Conservation (phyloP, 2,329 filamentous ascomycete genomes). For the Aspergillus floridensis region DNA sequence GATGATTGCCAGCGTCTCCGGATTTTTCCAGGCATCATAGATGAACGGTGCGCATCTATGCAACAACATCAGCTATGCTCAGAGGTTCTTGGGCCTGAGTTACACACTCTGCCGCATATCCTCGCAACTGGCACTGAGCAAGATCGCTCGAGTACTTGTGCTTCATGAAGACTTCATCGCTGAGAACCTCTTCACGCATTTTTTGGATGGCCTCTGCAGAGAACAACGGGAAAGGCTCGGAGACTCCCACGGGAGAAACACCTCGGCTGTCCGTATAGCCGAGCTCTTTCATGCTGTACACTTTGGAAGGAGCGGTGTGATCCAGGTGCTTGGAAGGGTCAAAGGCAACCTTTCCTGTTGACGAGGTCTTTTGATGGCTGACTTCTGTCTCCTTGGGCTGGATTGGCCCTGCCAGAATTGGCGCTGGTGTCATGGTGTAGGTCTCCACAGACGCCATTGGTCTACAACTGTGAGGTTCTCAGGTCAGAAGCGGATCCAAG, state of each 20-base stretch:
- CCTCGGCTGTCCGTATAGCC: slow-evolving; percentile 55
- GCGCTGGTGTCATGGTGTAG: background rate
- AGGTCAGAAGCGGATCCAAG: background rate
- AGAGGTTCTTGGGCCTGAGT: background rate
- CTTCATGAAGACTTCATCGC: slow-evolving; percentile 55
- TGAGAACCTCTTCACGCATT: slow-evolving; percentile 63
- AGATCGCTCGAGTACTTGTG: slow-evolving; percentile 61
- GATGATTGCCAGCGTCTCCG: slow-evolving; percentile 49
- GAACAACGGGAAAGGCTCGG: slow-evolving; percentile 64
- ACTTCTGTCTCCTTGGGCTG: background rate
- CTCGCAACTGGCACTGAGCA: slow-evolving; percentile 54
- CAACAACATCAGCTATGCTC: background rate
- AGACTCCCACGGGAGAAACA: slow-evolving; percentile 62
- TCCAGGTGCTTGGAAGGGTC: slow-evolving; percentile 56
- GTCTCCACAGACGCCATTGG: background rate
- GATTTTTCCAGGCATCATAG: slow-evolving; percentile 60
- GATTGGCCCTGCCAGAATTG: background rate
- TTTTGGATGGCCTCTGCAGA: slow-evolving; percentile 58
- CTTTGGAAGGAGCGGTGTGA: slow-evolving; percentile 51
- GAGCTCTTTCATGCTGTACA: slow-evolving; percentile 62
- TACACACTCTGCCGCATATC: slow-evolving; percentile 57
- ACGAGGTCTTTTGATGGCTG: background rate
- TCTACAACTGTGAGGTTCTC: background rate
- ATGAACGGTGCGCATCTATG: slow-evolving; percentile 61
- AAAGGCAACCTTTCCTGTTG: slow-evolving; percentile 37